Base-by-base conservation (phyloP, 805 yeast species). In the Saccharomycopsis schoenii region DNA sequence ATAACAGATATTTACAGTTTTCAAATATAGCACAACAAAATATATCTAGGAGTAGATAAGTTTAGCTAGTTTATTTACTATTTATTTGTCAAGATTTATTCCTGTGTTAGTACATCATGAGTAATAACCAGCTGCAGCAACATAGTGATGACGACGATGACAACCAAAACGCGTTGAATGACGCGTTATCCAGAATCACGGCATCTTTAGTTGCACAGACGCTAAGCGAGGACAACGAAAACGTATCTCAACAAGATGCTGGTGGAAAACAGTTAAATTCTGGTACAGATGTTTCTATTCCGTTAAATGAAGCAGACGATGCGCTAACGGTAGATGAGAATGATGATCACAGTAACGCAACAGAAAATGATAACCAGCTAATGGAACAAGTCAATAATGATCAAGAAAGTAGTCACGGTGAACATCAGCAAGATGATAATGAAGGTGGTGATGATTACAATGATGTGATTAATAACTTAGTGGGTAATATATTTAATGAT, bases 391-490 rank as follows among this genome's bases (percentile, higher is more conserved):
- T 17, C 2, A 37, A 39, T 39, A 39, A 19, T 39, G 25, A 19
- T 24, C 47, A 55, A 2, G 11, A 39, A 2, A 39, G 21, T 1
- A 24, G 10, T 9, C 19, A 17, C 29, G 15, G 17, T 21, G 17
- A 1, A 12, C 11, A 17, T 3, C 19, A 39, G 9, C 12, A 55
- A 1, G 58, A 57, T 29, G 68, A 66, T 1, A 66, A 66, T 4
- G 36, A 62, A 10, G 64, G 61, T 24, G 59, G 62, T 19, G 72
- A 36, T 55, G 61, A 37, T 12, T 19, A 55, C n/a, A 47, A 21
- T 24, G 59, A 55, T 43, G 59, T 21, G 17, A 42, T 43, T 34
- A 21, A 17, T 25, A 52, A 58, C 21, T 43, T 57, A 29, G 57
- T 56, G 34, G 59, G 60, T 15, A 56, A 56, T 56, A 25, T 59